Conservation (phyloP, 352 stramenopile species). For the Peronosclerospora sorghi region DNA sequence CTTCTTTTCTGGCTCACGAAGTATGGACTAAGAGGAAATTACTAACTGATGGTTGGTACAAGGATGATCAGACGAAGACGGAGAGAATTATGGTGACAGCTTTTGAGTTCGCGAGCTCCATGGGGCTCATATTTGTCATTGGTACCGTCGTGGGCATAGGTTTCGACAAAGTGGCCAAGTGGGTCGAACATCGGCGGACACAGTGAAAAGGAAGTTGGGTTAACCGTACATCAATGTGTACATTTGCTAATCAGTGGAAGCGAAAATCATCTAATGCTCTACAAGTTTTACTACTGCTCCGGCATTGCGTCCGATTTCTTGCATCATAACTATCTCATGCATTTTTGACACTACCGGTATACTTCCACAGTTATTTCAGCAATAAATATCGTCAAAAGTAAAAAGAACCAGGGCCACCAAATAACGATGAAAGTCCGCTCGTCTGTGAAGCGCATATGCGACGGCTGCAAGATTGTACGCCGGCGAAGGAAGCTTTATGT, state of each 20-base stretch:
- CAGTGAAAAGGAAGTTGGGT: too few species aligned
- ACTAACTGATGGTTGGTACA: slow-evolving; percentile 53
- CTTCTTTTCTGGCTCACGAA: slow-evolving; percentile 69
- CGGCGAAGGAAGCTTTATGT: slow-evolving; percentile 83
- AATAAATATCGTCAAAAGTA: too few species aligned
- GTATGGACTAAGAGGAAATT: slow-evolving; percentile 66
- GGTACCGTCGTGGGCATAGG: slow-evolving; percentile 50
- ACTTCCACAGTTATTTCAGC: too few species aligned
- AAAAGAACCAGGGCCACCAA: slow-evolving; percentile 5
- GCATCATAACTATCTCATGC: too few species aligned
- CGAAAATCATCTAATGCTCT: too few species aligned
- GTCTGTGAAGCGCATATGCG: slow-evolving; percentile 87
- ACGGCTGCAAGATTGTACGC: slow-evolving; percentile 85
- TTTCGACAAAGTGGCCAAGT: slow-evolving; percentile 31
- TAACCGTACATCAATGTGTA: too few species aligned
- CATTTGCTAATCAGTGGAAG: too few species aligned
- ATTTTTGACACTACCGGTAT: too few species aligned
- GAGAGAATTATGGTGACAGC: slow-evolving; percentile 53
- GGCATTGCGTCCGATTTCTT: too few species aligned
- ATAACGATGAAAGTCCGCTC: slow-evolving; percentile 84
- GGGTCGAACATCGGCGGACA: slow-evolving; percentile 16
- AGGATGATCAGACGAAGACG: slow-evolving; percentile 37
- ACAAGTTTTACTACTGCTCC: too few species aligned
- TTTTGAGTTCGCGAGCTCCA: slow-evolving; percentile 71
- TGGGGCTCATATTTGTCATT: slow-evolving; percentile 65